Percentiles rank a stretch among this genome's conserved stretches.
These are phyloP conservation scores for Carallia pectinifolia DNA, from an alignment of 345 rosid species.

Conservation along the genomic window DNA sequence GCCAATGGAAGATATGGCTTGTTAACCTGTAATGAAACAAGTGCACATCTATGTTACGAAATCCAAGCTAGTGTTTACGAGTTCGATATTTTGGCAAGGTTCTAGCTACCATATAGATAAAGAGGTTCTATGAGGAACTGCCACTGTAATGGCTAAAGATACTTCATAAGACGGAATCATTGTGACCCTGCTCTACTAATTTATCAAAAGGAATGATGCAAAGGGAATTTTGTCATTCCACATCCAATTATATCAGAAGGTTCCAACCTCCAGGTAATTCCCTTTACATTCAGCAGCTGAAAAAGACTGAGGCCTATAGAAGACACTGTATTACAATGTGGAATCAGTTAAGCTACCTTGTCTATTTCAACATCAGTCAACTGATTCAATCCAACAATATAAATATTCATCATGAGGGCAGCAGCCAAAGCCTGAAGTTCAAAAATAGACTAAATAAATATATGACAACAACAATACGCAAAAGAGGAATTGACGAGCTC, in stretches of 20 bases:
- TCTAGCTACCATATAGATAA: neutral
- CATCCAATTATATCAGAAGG: too few species aligned
- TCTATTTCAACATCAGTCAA: slow-evolving; percentile 87
- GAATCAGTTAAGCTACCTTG: slow-evolving; percentile 50
- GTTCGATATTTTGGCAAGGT: neutral
- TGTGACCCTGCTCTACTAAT: too few species aligned
- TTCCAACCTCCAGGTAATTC: too few species aligned
- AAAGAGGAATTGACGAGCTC: neutral
- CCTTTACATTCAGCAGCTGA: too few species aligned
- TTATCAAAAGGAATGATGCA: too few species aligned
- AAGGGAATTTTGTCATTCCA: too few species aligned
- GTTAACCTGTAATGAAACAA: slow-evolving; percentile 63
- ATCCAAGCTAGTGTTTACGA: neutral
- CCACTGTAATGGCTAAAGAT: too few species aligned
- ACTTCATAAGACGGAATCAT: too few species aligned
- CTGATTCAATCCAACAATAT: slow-evolving; percentile 90
- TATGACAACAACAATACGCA: slow-evolving; percentile 1
- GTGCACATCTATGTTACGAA: slow-evolving; percentile 1
- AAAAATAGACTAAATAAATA: neutral
- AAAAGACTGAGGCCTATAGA: neutral
- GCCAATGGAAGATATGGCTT: slow-evolving; percentile 97
- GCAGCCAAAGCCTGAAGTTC: slow-evolving; percentile 77
- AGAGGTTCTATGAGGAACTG: too few species aligned
- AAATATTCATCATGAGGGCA: slow-evolving; percentile 92
- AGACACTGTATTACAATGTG: neutral